Evolutionary conservation across 140 eudicot species (phyloP).

Genomic region (Oenanthe javanica): DNA sequence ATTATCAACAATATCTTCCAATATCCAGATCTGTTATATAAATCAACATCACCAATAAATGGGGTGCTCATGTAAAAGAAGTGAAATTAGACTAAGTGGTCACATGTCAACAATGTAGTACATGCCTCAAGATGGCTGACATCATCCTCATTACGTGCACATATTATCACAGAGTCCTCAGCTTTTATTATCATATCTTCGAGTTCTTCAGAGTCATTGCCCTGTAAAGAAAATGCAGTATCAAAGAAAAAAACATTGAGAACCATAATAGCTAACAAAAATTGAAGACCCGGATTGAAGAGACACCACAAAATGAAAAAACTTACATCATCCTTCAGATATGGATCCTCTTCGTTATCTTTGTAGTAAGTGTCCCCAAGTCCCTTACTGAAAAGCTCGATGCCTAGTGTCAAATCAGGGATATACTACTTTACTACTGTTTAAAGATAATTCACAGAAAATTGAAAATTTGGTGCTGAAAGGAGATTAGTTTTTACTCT

Average conservation of each 20-base stretch:
- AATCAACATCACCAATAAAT: slow-evolving; percentile 12
- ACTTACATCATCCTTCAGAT: slow-evolving; percentile 70
- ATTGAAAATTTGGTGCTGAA: not conserved
- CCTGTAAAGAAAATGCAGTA: slow-evolving; percentile 21
- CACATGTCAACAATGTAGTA: slow-evolving; percentile 15
- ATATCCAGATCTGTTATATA: slow-evolving; percentile 49
- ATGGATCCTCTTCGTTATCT: slow-evolving; percentile 82
- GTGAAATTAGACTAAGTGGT: not conserved
- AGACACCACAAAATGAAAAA: not conserved
- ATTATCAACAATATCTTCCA: slow-evolving; percentile 52
- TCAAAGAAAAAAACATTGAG: not conserved
- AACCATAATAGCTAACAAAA: not conserved
- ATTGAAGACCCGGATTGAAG: not conserved
- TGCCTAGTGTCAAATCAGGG: slow-evolving; percentile 30
- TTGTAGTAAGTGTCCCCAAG: slow-evolving; percentile 60
- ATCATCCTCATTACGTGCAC: slow-evolving; percentile 89
- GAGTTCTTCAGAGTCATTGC: slow-evolving; percentile 78
- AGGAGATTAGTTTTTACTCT: no score
- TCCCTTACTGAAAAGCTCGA: slow-evolving; percentile 60
- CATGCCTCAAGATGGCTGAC: slow-evolving; percentile 77
- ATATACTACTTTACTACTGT: not conserved
- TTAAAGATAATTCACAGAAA: not conserved
- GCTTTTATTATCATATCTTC: slow-evolving; percentile 76
- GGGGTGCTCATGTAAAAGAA: not conserved
- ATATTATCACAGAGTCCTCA: slow-evolving; percentile 69